Evolutionary conservation across 2,329 filamentous ascomycete genomes (phyloP).

Genomic region (Nannizzia gypsea): DNA sequence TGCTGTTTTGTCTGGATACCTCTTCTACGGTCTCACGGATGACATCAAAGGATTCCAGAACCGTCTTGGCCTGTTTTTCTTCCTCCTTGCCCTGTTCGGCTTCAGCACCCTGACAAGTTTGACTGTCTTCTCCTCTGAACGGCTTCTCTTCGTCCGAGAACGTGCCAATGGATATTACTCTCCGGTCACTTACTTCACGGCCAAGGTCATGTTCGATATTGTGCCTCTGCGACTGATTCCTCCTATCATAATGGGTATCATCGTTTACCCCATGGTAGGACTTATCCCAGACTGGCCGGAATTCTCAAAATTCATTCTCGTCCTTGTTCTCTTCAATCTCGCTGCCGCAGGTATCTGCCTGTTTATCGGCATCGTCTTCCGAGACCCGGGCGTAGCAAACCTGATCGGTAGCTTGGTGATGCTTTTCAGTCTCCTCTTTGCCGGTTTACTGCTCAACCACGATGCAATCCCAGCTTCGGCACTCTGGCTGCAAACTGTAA

Average conservation of each 20-base stretch:
- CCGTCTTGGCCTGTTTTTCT: conserved; percentile 92
- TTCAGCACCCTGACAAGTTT: conserved; percentile 93
- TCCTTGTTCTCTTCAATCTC: conserved; percentile 90
- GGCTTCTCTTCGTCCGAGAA: conserved; percentile 83
- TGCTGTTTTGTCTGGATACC: conserved; percentile 83
- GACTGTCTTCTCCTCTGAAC: conserved; percentile 83
- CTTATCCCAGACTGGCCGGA: conserved; percentile 68
- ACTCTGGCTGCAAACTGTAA: conserved; percentile 73
- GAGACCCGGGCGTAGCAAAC: conserved; percentile 82
- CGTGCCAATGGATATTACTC: conserved; percentile 94
- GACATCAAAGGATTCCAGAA: conserved; percentile 98
- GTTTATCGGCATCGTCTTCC: conserved; percentile 92
- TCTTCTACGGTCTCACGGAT: conserved; percentile 93
- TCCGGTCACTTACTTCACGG: conserved; percentile 83
- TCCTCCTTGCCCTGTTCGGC: conserved; percentile 86
- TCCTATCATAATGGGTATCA: conserved; percentile 86
- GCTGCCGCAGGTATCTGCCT: conserved; percentile 87
- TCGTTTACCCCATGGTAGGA: conserved; percentile 96
- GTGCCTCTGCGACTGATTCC: conserved; percentile 87
- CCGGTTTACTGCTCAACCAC: conserved; percentile 86
- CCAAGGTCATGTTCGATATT: conserved; percentile 98
- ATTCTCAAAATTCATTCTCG: conserved; percentile 83
- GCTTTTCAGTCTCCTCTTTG: conserved; percentile 92
- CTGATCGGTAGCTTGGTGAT: conserved; percentile 90
- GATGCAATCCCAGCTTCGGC: conserved; percentile 78